Evolutionary conservation across 129 eudicot genomes (phyloP).

Genomic region (Lactuca sativa): DNA sequence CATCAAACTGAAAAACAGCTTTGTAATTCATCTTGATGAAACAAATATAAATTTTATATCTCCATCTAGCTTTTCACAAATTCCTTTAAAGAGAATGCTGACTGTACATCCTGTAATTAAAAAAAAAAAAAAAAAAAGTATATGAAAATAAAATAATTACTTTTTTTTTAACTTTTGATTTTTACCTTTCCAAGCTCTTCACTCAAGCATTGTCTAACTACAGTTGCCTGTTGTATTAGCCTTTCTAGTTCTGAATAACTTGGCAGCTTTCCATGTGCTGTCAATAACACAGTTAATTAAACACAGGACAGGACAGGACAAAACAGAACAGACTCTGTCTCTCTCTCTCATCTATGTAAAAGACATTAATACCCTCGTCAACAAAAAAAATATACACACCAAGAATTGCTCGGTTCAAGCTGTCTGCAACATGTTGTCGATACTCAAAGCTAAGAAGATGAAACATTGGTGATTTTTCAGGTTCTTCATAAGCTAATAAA

Average conservation of each 20-base stretch:
- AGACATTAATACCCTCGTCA: neutral
- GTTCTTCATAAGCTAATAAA: constrained; percentile 84
- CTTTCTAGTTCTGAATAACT: constrained; percentile 79
- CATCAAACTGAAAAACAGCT: constrained; percentile 24
- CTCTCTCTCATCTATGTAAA: neutral
- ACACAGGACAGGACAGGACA: neutral
- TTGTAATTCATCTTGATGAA: constrained; percentile 5
- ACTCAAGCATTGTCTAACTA: constrained; percentile 70
- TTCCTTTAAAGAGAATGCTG: constrained; percentile 65
- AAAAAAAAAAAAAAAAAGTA: neutral
- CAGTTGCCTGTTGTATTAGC: constrained; percentile 82
- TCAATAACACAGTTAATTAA: constrained; percentile 5
- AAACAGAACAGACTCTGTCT: neutral
- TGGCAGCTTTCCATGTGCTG: constrained; percentile 61
- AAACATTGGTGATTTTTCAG: constrained; percentile 92
- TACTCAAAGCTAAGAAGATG: constrained; percentile 74
- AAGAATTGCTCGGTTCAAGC: constrained; percentile 77
- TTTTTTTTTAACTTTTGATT: neutral
- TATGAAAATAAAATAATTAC: neutral
- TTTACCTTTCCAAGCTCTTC: constrained; percentile 82
- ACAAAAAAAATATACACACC: constrained; percentile 40
- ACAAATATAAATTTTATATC: neutral
- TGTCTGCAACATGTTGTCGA: constrained; percentile 74
- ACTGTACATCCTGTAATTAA: constrained; percentile 40
- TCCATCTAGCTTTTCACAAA: constrained; percentile 53